These are phyloP conservation scores for Trichoderma sp. DNA, from an alignment of 2,329 filamentous ascomycete species.

Conservation along the genomic window DNA sequence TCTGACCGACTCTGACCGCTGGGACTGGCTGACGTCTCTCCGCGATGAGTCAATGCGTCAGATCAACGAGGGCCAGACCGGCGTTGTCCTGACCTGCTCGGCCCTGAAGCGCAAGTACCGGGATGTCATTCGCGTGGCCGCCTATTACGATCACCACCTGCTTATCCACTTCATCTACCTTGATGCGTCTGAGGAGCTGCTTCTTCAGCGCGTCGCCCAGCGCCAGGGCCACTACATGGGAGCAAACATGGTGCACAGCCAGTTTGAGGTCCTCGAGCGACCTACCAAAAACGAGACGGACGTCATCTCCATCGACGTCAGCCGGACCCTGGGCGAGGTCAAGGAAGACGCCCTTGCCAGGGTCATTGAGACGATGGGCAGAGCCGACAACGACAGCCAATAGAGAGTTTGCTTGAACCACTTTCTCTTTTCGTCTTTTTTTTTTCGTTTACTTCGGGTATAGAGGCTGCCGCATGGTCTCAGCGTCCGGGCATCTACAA, in stretches of 20 bases:
- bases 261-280: conserved; percentile 84
- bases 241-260: conserved; percentile 89
- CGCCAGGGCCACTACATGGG: conserved; percentile 94
- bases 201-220: conserved; percentile 72
- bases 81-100: conserved; percentile 95
- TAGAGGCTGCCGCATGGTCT: neutral
- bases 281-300: conserved; percentile 71
- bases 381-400: conserved; percentile 29
- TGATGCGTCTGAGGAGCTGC: conserved; percentile 70
- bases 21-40: conserved; percentile 90
- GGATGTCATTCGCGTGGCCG: conserved; percentile 81
- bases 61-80: conserved; percentile 59
- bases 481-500: neutral
- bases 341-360: conserved; percentile 59
- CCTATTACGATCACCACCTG: conserved; percentile 72
- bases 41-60: conserved; percentile 66
- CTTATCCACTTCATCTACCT: conserved; percentile 92
- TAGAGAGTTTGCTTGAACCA: conserved; percentile 20
- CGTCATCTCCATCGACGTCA: conserved; percentile 71
- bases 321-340: conserved; percentile 59
- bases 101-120: conserved; percentile 97
- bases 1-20: conserved; percentile 88
- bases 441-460: neutral
- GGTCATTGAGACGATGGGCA: conserved; percentile 55
- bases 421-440: neutral